Base-by-base conservation (phyloP, 2,329 filamentous ascomycete species). In the Cyphellophora attinorum region DNA sequence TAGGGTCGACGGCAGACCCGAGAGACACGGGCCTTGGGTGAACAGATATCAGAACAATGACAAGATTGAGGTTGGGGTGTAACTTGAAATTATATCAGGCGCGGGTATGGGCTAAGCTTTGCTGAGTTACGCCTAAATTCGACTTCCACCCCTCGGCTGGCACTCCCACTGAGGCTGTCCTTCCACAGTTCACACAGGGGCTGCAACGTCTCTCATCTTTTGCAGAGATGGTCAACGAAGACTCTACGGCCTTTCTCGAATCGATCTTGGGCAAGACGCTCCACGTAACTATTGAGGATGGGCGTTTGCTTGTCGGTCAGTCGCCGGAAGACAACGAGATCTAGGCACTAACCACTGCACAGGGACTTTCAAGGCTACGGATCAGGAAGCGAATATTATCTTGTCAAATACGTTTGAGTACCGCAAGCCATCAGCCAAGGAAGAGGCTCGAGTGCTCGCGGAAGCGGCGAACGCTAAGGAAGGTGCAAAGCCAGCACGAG, bases 361-460 rank as follows among this genome's bases (percentile, higher is more conserved):
- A 36, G 91, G 91, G 13, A 72, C 78, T 44, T 83, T 98, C 62
- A 95, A 93, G 61, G 98, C 91, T 65, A 95, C 88, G 18, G 91
- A 98, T 5, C 48, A 93, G 86, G 83, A 94, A 42, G 76, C 74
- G 50, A 95, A 98, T 52, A 72, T 96, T 45, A 85, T 98, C 34
- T 75, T 98, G 34, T 72, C 81, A 21, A 72, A 82, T 46, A 84
- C 89, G 0, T 82, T 91, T 59, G 91, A 98, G 60, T 96, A 95
- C 60, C 82, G 89, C 2, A 72, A 76, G 38, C 86, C 86, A 2
- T 72, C 76, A 2, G 55, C 61, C 12, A 61, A 68, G 8, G 61
- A 63, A 3, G 58, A 67, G 19, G 55, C 50, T 37, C 52, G 69
- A 40, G 58, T 56, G 14, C 58, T 56, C 14, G 65, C 59, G 11